Evolutionary conservation across 306 rosid species (phyloP), one percentile per base, ranked within the genome.

Genomic region (Glycine soja): DNA sequence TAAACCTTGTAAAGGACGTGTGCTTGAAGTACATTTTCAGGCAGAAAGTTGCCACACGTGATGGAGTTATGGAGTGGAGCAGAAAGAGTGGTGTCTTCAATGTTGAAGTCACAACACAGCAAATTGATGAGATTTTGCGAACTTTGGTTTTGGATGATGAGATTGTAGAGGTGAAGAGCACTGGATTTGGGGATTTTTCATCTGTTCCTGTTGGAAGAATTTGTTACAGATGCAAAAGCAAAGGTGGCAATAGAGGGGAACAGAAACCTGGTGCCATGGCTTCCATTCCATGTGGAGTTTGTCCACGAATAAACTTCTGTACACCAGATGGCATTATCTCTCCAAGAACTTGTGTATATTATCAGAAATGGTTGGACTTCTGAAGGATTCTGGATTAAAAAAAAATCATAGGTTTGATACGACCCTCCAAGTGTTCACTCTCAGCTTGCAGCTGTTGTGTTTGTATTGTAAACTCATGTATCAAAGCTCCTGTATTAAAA

Each of bases 201-300:
- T 48, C 75, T 15, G 72, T 92, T 78, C 89, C 88, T 32, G 77
- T 73, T 24, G 97, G 94, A 15, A 86, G 81, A 76, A 70, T 89
- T 81, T 91, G 97, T 85, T 92, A 91, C 58, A 88, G 61, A 82
- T 71, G 91, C 89, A 79, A 71, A 63, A 85, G 81, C 76, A 92
- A 85, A 76, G 88, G 85, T 8, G 84, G 93, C 3, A 45, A 1
- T 36, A 84, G 34, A 77, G 91, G 77, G 69, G 93, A 90, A 19
- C 78, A 80, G 6, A 90, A 77, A 62, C 14, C 65, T 2, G 89
- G 88, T 32, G 85, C 87, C 69, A 74, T 88, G 87, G 88, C 94
- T 71, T 89, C 93, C 66, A 86, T 88, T 80, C 96, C 92, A 7
- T 94, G 97, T 52, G 94, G 91, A 66, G 94, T 91, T 82, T 94